Evolutionary conservation across 2,329 filamentous ascomycete species (phyloP), one percentile per base, ranked within the genome.

Genomic region (Cytospora schulzeri): DNA sequence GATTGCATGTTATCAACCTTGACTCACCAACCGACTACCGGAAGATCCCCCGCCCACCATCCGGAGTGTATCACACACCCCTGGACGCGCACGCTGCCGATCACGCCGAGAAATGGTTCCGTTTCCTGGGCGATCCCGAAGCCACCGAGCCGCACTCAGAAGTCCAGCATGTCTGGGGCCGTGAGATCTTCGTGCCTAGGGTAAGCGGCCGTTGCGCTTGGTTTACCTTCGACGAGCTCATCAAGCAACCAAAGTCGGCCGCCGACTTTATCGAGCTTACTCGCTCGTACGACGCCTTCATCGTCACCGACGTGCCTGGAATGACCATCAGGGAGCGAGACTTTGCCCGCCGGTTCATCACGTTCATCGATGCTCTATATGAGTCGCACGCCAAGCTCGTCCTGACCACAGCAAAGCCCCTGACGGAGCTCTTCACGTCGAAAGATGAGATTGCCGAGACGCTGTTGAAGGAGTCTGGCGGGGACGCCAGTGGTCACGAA

Each of bases 21-120:
- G 91, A 99, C 79, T 97, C 93, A 2, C 88, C 90, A 5, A 99
- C 93, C 45, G 95, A 99, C 78, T 99, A 99, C 80, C 92, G 95
- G 72, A 98, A 97, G 77, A 96, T 99, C 63, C 92, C 94, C 1
- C 88, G 95, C 0, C 95, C 95, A 2, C 90, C 93, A 0, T 96
- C 92, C 0, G 94, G 92, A 45, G 95, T 99, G 22, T 99, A 98
- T 77, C 92, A 98, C 79, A 89, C 92, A 65, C 91, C 92, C 0
- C 87, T 98, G 2, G 93, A 94, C 75, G 82, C 83, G 11, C 88
- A 90, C 59, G 93, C 95, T 4, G 76, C 84, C 14, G 86, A 87
- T 0, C 95, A 99, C 74, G 92, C 93, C 19, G 88, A 97, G 70
- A 94, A 94, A 76, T 99, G 95, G 95, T 97, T 98, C 79, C 86